These are phyloP conservation scores for Backusella liffmaniae DNA, from an alignment of 192 early-diverging fungal genomes.

Conservation along the genomic window DNA sequence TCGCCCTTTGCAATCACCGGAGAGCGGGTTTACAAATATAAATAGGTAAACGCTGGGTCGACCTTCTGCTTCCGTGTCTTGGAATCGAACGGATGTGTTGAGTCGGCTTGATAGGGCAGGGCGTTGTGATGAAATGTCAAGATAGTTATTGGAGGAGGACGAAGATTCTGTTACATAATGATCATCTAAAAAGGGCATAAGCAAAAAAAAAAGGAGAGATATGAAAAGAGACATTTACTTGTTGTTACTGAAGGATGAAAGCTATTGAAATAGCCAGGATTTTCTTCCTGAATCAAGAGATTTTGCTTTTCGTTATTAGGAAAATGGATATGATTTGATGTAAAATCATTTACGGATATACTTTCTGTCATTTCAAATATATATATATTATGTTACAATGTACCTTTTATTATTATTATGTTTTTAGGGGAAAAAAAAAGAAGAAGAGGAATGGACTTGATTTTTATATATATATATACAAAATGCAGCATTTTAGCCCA, in stretches of 20 bases:
- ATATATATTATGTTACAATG: not conserved
- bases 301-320: not conserved
- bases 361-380: not conserved
- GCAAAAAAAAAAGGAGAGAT: no score
- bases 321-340: not conserved
- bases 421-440: not conserved
- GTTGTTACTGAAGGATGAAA: not conserved
- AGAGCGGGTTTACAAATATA: slow-evolving; percentile 73
- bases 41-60: slow-evolving; percentile 60
- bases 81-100: slow-evolving; percentile 20
- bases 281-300: not conserved
- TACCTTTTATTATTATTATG: not conserved
- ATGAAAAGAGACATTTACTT: not conserved
- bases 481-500: not conserved
- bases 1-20: slow-evolving; percentile 68
- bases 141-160: not conserved
- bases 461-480: not conserved
- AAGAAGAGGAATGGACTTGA: not conserved
- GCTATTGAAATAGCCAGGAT: not conserved
- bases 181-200: not conserved
- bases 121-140: not conserved
- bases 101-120: not conserved
- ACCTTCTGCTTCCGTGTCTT: slow-evolving; percentile 20
- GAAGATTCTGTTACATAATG: not conserved
- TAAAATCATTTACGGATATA: not conserved